A percentile compares a stretch with the other conserved stretches of the same genome.
Conservation (phyloP, 164 flowering plant genomes). For the Nymphaea colorata region DNA sequence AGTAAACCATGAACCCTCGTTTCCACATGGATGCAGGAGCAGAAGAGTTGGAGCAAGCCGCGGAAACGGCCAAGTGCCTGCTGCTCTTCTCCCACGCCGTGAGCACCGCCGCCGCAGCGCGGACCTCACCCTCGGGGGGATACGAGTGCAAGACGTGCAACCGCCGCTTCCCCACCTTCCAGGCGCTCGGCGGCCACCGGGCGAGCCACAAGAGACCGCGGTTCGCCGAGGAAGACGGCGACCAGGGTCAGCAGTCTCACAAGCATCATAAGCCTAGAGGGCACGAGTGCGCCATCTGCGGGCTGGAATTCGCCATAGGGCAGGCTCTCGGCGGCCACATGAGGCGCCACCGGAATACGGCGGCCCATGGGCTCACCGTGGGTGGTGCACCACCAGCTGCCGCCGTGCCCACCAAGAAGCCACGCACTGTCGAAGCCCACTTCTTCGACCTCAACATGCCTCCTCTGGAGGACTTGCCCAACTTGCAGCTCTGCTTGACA, state of each 20-base stretch:
- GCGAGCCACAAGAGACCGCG: slow-evolving; percentile 63
- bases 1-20: no score
- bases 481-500: no score
- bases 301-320: slow-evolving; percentile 72
- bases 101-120: not conserved
- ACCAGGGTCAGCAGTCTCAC: not conserved
- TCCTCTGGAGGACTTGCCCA: no score
- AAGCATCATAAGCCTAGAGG: slow-evolving; percentile 21
- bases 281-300: slow-evolving; percentile 74
- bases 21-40: no score
- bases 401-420: no score
- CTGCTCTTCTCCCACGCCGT: not conserved
- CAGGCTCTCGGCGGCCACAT: slow-evolving; percentile 86
- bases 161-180: slow-evolving; percentile 57
- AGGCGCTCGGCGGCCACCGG: slow-evolving; percentile 75
- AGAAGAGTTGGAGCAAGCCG: no score
- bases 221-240: slow-evolving; percentile 4
- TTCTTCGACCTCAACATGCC: no score
- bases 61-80: not conserved
- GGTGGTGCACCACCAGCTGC: no score
- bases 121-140: not conserved
- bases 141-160: slow-evolving; percentile 73
- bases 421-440: no score
- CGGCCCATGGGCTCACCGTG: not conserved
- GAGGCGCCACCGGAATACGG: slow-evolving; percentile 49